Evolutionary conservation across 768 basidiomycete genomes (phyloP), one percentile per base, ranked within the genome.

Genomic region (Russula abietina): DNA sequence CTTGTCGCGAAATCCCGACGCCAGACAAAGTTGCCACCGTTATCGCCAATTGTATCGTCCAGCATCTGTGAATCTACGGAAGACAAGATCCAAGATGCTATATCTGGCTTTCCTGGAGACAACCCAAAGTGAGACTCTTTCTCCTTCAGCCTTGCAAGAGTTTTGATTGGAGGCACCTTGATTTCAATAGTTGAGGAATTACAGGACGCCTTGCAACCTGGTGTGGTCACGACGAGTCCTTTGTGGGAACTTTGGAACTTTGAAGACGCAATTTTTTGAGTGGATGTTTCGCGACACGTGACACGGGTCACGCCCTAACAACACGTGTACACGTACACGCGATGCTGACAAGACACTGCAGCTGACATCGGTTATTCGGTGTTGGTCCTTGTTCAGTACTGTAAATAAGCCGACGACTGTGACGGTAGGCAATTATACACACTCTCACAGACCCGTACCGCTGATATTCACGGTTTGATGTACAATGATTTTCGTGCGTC

Each of bases 1-100:
- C 70, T 71, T n/a, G 79, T 68, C 30, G 84, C 79, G 39, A 73
- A 74, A 68, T 84, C 82, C 70, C 82, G 75, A 61, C 77, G 75
- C 88, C 87, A 89, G 52, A 59, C 54, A 5, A 69, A 65, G 6
- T 57, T 64, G 11, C 58, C 60, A 55, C 66, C 70, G 48, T 71
- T 64, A 57, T 75, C 74, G 39, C 76, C 76, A 28, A 58, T 43
- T 57, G 71, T 71, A 57, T 76, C 76, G 57, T 62, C 70, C 43
- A 68, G 55, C 30, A 62, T 66, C 16, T 50, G 43, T 7, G 14
- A 45, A n/a, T 19, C 43, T n/a, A 69, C 59, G 28, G 83, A 77
- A n/a, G 79, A 77, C 11, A n/a, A 22, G 41, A 86, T 76, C 87
- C 87, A 89, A 33, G 82, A 81, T 69, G 81, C 77, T 69, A 88